Evolutionary conservation across 257 asterid species (phyloP), one percentile per base, ranked within the genome.

Genomic region (Thymus mandschuricus): DNA sequence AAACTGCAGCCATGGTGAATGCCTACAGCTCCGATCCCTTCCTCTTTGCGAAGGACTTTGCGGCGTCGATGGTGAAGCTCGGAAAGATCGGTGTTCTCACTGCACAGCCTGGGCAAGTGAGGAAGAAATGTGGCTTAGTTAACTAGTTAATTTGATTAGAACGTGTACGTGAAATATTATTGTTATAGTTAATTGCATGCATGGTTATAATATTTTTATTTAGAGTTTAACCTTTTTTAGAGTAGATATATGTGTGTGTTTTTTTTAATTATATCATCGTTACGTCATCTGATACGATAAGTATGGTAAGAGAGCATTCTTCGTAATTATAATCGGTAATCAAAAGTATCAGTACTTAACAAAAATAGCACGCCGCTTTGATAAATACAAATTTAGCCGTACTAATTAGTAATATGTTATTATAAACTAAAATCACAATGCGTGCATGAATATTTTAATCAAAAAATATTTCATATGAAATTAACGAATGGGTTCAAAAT

Each of bases 61-160:
- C 86, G 0, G 78, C 83, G 3, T 92, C 98, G 3, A 92, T 89
- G 96, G 69, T 75, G 12, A 89, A 87, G 81, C 87, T 92, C 52
- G 87, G 88, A 2, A 86, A 72, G 35, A 30, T 89, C 11, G 96
- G 88, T 30, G 87, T 89, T 31, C 70, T 89, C 5, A 84, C 88
- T 0, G 93, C 89, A 15, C 74, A 83, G 62, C 73, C 43, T 21
- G 97, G 96, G 8, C 85, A 91, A 66, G 81, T 92, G 60, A 83
- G 97, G 61, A 76, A 79, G 52, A 81, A 68, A 76, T 89, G 97
- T 84, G 78, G 84, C 54, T 70, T 29, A 10, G 6, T 55, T 13
- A 55, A 55, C 38, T 55, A 55, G 38, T 5, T 38, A 5, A 1
- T 38, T 38, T 38, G 2, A 52, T 52, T 52, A 52, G 58, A 52